A percentile compares a stretch with the other conserved stretches of the same genome.
Conservation (phyloP, 352 stramenopile species). For the Peronospora belbahrii region DNA sequence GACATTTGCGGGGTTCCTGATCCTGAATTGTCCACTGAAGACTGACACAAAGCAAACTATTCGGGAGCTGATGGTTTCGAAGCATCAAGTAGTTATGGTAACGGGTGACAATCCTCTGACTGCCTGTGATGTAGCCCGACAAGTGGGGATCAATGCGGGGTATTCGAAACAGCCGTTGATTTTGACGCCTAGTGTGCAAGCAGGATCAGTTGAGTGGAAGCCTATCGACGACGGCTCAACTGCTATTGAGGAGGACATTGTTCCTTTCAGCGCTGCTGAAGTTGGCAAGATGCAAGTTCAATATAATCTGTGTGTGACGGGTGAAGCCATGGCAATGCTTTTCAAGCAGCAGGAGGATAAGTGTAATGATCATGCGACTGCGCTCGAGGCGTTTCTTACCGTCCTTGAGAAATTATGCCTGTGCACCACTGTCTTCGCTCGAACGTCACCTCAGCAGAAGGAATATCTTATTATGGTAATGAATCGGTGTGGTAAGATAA, state of each 20-base stretch:
- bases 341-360: constrained; percentile 25
- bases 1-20: constrained; percentile 92
- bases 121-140: constrained; percentile 93
- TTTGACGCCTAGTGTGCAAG: constrained; percentile 38
- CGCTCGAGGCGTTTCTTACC: constrained; percentile 55
- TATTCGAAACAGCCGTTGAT: constrained; percentile 57
- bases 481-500: constrained; percentile 88
- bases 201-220: constrained; percentile 63
- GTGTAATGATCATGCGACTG: constrained; percentile 16
- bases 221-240: constrained; percentile 69
- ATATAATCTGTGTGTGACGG: constrained; percentile 82
- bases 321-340: constrained; percentile 47
- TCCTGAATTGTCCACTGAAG: constrained; percentile 87
- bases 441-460: constrained; percentile 95
- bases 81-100: constrained; percentile 95
- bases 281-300: constrained; percentile 53
- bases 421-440: constrained; percentile 90
- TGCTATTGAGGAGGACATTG: constrained; percentile 87
- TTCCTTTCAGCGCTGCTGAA: constrained; percentile 52
- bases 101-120: constrained; percentile 97
- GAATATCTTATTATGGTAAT: constrained; percentile 92
- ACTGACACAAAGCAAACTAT: constrained; percentile 95
- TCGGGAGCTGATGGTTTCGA: constrained; percentile 86
- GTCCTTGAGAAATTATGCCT: constrained; percentile 68
- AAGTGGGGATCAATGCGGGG: constrained; percentile 95